phyloP scores from a whole-genome alignment of 768 basidiomycete species.

The Dioszegia hungarica region DNA sequence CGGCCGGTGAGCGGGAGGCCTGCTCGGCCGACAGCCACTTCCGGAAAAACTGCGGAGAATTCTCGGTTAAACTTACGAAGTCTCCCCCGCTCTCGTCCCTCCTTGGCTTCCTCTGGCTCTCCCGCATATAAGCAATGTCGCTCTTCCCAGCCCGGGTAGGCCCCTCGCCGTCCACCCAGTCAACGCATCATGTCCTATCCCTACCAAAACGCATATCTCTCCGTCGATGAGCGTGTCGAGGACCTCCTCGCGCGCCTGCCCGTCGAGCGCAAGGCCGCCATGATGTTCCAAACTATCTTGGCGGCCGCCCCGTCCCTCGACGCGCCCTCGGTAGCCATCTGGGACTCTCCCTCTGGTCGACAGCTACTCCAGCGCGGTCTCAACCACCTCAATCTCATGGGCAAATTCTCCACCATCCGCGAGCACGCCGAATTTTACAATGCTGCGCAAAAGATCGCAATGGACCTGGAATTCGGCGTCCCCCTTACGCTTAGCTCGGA shows the following conservation, averaged over 20 bases:
- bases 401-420: not conserved
- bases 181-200: slow-evolving; percentile 5
- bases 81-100: no score
- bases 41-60: no score
- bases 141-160: no score
- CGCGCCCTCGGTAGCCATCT: not conserved
- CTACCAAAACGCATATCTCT: not conserved
- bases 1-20: no score
- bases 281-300: slow-evolving; percentile 9
- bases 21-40: no score
- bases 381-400: slow-evolving; percentile 10
- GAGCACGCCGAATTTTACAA: slow-evolving; percentile 6
- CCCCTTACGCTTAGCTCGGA: slow-evolving; percentile 11
- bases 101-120: no score
- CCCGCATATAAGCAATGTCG: no score
- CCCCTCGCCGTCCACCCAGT: no score
- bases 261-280: not conserved
- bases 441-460: not conserved
- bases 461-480: not conserved
- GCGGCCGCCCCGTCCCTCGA: not conserved
- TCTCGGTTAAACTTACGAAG: no score
- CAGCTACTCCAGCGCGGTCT: slow-evolving; percentile 1
- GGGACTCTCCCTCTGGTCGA: not conserved
- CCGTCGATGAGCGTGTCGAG: not conserved
- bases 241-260: slow-evolving; percentile 5